These are phyloP conservation scores for Begonia loranthoides DNA, from an alignment of 306 rosid species.

Conservation along the genomic window DNA sequence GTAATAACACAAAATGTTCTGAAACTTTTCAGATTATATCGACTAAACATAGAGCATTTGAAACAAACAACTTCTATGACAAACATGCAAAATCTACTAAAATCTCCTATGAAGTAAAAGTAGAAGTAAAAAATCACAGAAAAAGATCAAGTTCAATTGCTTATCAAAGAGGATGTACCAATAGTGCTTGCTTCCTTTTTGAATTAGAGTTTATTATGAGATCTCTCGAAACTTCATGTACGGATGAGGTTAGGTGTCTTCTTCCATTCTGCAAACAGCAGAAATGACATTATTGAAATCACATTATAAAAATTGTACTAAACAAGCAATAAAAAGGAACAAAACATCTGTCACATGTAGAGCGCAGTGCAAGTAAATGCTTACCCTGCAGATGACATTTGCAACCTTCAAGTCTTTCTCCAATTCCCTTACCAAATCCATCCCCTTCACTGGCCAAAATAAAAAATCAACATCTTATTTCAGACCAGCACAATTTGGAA, in stretches of 20 bases:
- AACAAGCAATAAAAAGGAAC: constrained; percentile 1
- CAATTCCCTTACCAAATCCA: constrained; percentile 96
- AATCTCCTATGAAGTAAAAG: no score
- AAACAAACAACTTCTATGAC: no score
- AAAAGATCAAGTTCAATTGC: no score
- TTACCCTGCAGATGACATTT: constrained; percentile 94
- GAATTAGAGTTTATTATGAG: constrained; percentile 81
- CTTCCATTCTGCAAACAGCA: constrained; percentile 79
- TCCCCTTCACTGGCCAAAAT: constrained; percentile 99
- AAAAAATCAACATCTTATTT: constrained; percentile 44
- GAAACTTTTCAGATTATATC: no score
- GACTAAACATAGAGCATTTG: no score
- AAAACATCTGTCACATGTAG: constrained; percentile 6
- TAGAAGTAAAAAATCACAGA: no score
- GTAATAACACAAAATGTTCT: constrained; percentile 8
- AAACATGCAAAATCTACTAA: no score
- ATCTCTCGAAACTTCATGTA: constrained; percentile 96
- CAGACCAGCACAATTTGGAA: constrained; percentile 9
- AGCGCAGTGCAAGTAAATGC: constrained; percentile 14
- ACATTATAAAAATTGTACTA: constrained; percentile 6
- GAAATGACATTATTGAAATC: constrained; percentile 13
- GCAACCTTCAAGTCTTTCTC: constrained; percentile 96
- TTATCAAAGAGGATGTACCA: constrained; percentile 35
- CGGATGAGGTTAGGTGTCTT: constrained; percentile 79
- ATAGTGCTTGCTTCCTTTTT: constrained; percentile 81